A percentile compares a stretch with the other conserved stretches of the same genome.
Conservation (phyloP, 306 rosid species). For the Rubus parviflorus region DNA sequence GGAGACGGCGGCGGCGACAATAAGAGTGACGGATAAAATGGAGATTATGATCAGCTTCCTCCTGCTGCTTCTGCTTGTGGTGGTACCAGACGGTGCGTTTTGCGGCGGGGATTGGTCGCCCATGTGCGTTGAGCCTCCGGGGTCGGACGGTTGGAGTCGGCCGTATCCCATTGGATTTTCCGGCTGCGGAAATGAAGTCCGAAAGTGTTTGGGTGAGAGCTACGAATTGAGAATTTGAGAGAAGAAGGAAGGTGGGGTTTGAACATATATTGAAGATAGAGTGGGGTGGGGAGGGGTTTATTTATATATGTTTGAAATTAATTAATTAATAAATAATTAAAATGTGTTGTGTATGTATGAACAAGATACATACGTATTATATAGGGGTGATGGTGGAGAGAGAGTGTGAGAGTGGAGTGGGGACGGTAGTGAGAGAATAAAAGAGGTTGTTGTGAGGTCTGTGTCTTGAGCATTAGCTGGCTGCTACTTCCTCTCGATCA, state of each 20-base stretch:
- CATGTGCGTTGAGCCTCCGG: neutral
- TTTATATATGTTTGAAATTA: neutral
- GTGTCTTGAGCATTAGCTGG: constrained; percentile 64
- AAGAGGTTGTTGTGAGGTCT: constrained; percentile 66
- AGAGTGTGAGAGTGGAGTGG: constrained; percentile 13
- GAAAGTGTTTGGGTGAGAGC: neutral
- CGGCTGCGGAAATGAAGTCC: neutral
- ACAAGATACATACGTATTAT: neutral
- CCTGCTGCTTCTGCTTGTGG: constrained; percentile 2
- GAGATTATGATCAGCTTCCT: constrained; percentile 46
- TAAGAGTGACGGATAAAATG: constrained; percentile 40
- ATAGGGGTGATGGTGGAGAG: neutral
- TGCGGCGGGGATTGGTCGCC: neutral
- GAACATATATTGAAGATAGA: constrained; percentile 4
- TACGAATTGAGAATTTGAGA: neutral
- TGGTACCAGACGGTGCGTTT: neutral
- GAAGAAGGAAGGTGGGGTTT: neutral
- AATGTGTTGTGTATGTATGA: neutral
- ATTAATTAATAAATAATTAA: too few species aligned
- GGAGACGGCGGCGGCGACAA: constrained; percentile 57
- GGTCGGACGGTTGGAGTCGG: constrained; percentile 35
- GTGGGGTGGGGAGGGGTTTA: constrained; percentile 12
- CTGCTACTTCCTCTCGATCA: constrained; percentile 61
- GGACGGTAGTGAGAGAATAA: constrained; percentile 2
- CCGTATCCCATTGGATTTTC: constrained; percentile 55